These are phyloP conservation scores for Wallacemonas sp. DNA, from an alignment of 208 protist species.

Conservation along the genomic window DNA sequence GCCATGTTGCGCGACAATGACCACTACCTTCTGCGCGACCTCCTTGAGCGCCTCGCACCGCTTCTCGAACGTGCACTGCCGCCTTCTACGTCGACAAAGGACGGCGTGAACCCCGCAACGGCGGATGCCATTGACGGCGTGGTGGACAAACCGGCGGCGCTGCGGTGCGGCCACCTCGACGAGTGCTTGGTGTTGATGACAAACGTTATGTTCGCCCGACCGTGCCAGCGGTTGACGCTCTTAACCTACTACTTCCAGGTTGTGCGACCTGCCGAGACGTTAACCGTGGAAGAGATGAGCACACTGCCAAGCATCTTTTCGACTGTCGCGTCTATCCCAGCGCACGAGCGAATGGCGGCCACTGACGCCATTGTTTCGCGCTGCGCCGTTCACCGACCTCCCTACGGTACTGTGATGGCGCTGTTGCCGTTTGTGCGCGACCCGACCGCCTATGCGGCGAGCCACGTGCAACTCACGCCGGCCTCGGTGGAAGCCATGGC, in stretches of 20 bases:
- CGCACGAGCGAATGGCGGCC: background rate
- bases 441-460: background rate
- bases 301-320: slow-evolving; percentile 16
- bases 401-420: background rate
- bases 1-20: slow-evolving; percentile 22
- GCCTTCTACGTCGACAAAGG: background rate
- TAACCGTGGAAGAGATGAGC: slow-evolving; percentile 17
- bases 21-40: slow-evolving; percentile 16
- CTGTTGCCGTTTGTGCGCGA: slow-evolving; percentile 2
- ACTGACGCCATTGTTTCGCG: slow-evolving; percentile 15
- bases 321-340: background rate
- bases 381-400: background rate
- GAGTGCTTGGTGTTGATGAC: slow-evolving; percentile 18
- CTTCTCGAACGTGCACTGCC: slow-evolving; percentile 6
- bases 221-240: background rate
- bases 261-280: slow-evolving; percentile 9
- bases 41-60: slow-evolving; percentile 3
- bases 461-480: background rate
- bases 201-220: slow-evolving; percentile 7
- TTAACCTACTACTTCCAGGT: slow-evolving; percentile 26
- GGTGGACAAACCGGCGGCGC: background rate
- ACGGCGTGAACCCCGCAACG: background rate
- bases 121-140: background rate
- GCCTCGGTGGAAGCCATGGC: background rate
- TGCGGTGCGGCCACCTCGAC: background rate